Evolutionary conservation across 331 rosid species (phyloP).

Genomic region (Stylosanthes scabra): DNA sequence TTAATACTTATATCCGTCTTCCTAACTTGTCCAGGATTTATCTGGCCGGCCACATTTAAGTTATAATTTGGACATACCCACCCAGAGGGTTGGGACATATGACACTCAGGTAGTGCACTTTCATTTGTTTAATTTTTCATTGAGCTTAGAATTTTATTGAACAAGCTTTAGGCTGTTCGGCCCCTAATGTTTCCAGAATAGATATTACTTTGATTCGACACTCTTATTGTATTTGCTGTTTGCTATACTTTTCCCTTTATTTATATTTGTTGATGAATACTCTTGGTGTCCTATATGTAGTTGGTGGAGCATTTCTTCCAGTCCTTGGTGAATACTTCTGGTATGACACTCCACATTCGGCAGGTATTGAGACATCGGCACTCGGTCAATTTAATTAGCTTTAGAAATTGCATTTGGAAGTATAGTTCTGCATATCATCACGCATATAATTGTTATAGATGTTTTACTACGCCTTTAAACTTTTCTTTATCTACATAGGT

Average conservation of each 20-base stretch:
- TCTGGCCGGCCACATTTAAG: constrained; percentile 92
- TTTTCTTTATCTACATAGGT: background rate
- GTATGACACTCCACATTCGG: constrained; percentile 94
- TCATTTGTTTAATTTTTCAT: constrained; percentile 23
- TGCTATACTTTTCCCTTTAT: background rate
- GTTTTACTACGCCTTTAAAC: background rate
- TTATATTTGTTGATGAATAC: constrained; percentile 9
- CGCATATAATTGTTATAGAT: constrained; percentile 6
- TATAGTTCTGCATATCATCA: constrained; percentile 16
- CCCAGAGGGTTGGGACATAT: constrained; percentile 89
- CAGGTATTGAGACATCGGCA: constrained; percentile 65
- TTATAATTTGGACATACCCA: constrained; percentile 80
- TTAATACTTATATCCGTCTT: background rate
- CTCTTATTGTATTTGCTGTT: background rate
- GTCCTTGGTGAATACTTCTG: constrained; percentile 97
- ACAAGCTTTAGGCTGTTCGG: constrained; percentile 5
- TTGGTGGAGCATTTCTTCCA: constrained; percentile 99
- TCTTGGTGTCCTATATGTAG: constrained; percentile 48
- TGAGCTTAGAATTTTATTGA: constrained; percentile 15
- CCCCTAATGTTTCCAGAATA: constrained; percentile 4
- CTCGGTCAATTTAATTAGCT: constrained; percentile 17
- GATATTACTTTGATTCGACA: background rate
- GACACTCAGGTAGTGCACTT: constrained; percentile 81
- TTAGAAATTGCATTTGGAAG: constrained; percentile 18
- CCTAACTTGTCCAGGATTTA: constrained; percentile 73